Conservation (phyloP, 225 moss, liverwort and hornwort genomes). For the Marchantia polymorpha region DNA sequence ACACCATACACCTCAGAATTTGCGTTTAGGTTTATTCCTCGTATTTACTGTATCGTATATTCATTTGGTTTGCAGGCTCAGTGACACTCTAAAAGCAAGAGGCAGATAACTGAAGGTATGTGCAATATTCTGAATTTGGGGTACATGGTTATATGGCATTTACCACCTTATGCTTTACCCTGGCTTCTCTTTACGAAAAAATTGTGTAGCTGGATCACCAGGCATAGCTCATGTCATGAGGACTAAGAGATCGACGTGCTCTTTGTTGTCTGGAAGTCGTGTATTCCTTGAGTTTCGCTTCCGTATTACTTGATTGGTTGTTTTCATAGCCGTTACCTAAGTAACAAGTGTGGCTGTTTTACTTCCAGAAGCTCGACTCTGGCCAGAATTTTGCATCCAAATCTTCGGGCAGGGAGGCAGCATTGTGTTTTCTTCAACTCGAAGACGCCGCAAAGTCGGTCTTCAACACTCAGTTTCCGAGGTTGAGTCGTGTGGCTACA, state of each 20-base stretch:
- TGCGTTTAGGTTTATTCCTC: not conserved
- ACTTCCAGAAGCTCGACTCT: not conserved
- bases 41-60: no score
- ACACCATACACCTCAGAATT: no score
- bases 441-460: not conserved
- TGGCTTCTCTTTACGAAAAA: no score
- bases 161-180: no score
- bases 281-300: no score
- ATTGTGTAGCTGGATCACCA: no score
- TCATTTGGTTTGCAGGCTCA: constrained; percentile 34
- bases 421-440: not conserved
- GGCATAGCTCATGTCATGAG: no score
- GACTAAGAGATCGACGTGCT: no score
- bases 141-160: no score
- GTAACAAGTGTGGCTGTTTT: not conserved
- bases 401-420: not conserved
- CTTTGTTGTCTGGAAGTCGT: no score
- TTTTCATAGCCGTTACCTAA: no score
- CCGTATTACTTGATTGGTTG: no score
- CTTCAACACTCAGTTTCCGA: not conserved
- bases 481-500: not conserved
- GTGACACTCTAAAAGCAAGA: constrained; percentile 48
- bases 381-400: not conserved
- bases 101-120: constrained; percentile 47
- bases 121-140: not conserved